A percentile compares a stretch with the other conserved stretches of the same genome.
phyloP scores from a whole-genome alignment of 2,329 filamentous ascomycete species.

The Macrophomina tecta region DNA sequence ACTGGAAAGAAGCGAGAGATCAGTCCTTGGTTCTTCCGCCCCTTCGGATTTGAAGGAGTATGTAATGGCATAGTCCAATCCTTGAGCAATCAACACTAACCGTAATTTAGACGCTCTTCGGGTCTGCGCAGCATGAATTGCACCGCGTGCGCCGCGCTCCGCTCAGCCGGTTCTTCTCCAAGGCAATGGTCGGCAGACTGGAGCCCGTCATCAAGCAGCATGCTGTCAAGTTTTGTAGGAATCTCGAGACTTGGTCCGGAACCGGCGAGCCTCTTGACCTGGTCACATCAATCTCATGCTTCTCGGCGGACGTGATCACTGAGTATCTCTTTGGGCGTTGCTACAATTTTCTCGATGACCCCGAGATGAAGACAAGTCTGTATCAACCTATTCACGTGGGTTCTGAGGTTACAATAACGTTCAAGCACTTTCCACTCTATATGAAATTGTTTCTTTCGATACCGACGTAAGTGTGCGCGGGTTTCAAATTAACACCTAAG shows the following conservation, averaged over 20 bases:
- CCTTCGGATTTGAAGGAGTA: conserved; percentile 28
- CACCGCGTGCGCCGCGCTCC: conserved; percentile 34
- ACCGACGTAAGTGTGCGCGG: conserved; percentile 1
- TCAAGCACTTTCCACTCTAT: conserved; percentile 27
- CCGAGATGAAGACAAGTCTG: conserved; percentile 13
- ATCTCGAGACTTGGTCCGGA: conserved; percentile 24
- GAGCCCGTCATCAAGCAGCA: conserved; percentile 33
- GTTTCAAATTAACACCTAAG: too few relatives aligned
- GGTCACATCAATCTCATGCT: conserved; percentile 24
- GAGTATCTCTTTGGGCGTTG: conserved; percentile 35
- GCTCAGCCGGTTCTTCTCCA: conserved; percentile 37
- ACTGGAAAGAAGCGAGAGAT: conserved; percentile 28
- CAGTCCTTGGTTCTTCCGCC: conserved; percentile 29
- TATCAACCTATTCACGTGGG: conserved; percentile 30
- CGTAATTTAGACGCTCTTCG: too few relatives aligned
- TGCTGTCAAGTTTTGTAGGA: conserved; percentile 33
- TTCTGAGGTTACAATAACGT: conserved; percentile 29
- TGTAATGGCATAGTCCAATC: too few relatives aligned
- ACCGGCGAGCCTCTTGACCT: conserved; percentile 20
- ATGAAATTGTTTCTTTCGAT: conserved; percentile 30
- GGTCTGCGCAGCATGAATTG: conserved; percentile 33
- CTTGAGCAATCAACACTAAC: too few relatives aligned
- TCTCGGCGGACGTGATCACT: conserved; percentile 32
- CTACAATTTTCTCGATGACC: conserved; percentile 32
- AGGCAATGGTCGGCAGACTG: conserved; percentile 33